These are phyloP conservation scores for Solanum ossicruentum DNA, from an alignment of 257 asterid genomes.

Conservation along the genomic window DNA sequence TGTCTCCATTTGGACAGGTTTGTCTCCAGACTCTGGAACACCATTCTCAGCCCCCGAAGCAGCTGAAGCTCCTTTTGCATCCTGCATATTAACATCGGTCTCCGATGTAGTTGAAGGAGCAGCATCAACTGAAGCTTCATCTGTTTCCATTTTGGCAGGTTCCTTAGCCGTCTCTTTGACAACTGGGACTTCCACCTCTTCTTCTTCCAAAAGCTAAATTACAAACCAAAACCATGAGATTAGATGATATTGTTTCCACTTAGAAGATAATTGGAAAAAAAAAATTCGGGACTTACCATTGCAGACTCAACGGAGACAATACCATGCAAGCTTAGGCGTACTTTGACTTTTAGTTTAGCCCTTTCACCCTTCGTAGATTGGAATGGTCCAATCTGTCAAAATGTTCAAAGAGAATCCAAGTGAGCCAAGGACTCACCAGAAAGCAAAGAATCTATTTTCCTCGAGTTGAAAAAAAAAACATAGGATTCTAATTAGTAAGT, in stretches of 20 bases:
- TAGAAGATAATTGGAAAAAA: neutral
- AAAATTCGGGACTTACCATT: conserved; percentile 29
- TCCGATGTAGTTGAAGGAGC: conserved; percentile 29
- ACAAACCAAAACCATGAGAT: neutral
- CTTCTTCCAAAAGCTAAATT: conserved; percentile 82
- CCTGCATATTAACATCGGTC: conserved; percentile 59
- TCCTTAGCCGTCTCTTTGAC: conserved; percentile 44
- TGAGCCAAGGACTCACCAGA: neutral
- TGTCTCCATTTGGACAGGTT: conserved; percentile 66
- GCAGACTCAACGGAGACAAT: conserved; percentile 73
- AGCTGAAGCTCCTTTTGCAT: conserved; percentile 30
- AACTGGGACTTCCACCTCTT: conserved; percentile 65
- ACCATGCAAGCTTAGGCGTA: conserved; percentile 75
- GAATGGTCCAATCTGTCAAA: conserved; percentile 75
- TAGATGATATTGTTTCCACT: neutral
- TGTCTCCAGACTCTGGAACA: conserved; percentile 51
- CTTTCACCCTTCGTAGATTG: conserved; percentile 51
- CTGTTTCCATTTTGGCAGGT: conserved; percentile 68
- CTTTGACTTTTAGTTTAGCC: conserved; percentile 70
- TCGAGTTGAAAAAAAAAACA: neutral
- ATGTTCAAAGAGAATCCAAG: neutral
- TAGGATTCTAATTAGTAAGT: neutral
- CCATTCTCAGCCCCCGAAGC: conserved; percentile 61
- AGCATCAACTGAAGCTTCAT: conserved; percentile 15
- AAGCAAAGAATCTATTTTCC: neutral